Conservation (phyloP, 2,329 filamentous ascomycete genomes). For the Cadophora sp. region DNA sequence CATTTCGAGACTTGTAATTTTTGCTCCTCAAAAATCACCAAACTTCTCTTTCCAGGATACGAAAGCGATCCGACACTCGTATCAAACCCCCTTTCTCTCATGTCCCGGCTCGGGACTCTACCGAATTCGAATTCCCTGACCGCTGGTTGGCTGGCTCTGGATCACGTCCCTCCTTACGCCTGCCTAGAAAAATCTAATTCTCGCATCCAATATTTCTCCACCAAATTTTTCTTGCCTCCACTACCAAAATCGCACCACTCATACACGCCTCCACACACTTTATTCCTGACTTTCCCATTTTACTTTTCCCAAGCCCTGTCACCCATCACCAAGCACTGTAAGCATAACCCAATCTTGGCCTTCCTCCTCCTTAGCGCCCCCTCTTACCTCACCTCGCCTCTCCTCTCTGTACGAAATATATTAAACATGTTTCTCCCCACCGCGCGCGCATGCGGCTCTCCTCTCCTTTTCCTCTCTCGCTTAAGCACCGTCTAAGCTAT, state of each 20-base stretch:
- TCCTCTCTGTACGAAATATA: neutral
- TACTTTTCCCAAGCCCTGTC: neutral
- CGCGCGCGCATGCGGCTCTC: neutral
- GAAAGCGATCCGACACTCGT: too few relatives aligned
- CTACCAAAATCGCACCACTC: neutral
- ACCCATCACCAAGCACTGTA: neutral
- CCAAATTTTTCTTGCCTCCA: neutral
- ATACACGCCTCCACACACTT: neutral
- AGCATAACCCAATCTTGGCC: conserved; percentile 3
- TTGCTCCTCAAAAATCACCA: too few relatives aligned
- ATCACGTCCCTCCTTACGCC: too few relatives aligned
- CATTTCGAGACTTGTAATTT: too few relatives aligned
- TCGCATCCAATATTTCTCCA: neutral
- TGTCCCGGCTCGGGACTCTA: too few relatives aligned
- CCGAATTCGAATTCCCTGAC: too few relatives aligned
- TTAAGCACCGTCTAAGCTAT: neutral
- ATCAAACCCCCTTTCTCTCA: too few relatives aligned
- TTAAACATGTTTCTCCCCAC: too few relatives aligned
- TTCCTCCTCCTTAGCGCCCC: neutral
- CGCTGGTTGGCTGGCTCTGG: too few relatives aligned
- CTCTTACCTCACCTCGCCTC: neutral
- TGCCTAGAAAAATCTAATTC: too few relatives aligned
- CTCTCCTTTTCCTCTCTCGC: neutral
- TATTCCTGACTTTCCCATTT: neutral
- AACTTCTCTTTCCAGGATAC: too few relatives aligned